Base-by-base conservation (phyloP, 2,329 filamentous ascomycete genomes). In the Neofusicoccum kwambonambiense region DNA sequence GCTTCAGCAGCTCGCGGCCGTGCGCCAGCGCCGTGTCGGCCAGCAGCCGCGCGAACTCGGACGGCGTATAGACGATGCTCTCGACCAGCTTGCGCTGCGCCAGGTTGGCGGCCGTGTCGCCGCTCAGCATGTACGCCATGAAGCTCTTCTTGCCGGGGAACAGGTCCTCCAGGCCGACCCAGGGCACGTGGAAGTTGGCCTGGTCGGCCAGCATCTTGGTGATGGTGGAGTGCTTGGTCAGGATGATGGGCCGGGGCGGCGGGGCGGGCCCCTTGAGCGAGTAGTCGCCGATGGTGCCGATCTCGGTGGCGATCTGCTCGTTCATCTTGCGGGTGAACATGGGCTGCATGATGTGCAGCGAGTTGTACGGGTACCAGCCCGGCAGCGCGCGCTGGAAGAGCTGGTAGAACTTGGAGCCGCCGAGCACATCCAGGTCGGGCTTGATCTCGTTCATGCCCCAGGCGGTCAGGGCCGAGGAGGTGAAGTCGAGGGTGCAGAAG, bases 401-500 rank as follows among this genome's bases (percentile, higher is more conserved):
- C 69, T 83, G 83, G 73, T 84, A 84, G 68, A 84, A 79, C 60
- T 82, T 78, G 54, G 81, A 81, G 45, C 82, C 82, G 49, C 82
- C 78, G 58, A 62, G 54, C 27, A 58, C 54, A 27, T 65, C 65
- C 57, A 45, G 61, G 47, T 68, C 67, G 35, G 39, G 41, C 1
- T 27, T 22, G 2, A 80, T 79, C 64, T 85, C 84, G 3, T 81
- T 77, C 68, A 81, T 85, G 2, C 77, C 77, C 76, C 76, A 79
- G 60, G 76, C 78, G 22, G 77, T 79, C 42, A 79, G 69, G 7
- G 71, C 67, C 4, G 70, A 68, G 1, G 76, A 73, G 5, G 74
- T 77, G 65, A 75, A 78, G 9, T 74, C 73, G 17, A 74, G 73
- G 2, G 86, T 87, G 70, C 85, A 84, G 76, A 88, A 88, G 4